These are phyloP conservation scores for Meyerozyma guilliermondii DNA, from an alignment of 1,139 yeast species.

Conservation along the genomic window DNA sequence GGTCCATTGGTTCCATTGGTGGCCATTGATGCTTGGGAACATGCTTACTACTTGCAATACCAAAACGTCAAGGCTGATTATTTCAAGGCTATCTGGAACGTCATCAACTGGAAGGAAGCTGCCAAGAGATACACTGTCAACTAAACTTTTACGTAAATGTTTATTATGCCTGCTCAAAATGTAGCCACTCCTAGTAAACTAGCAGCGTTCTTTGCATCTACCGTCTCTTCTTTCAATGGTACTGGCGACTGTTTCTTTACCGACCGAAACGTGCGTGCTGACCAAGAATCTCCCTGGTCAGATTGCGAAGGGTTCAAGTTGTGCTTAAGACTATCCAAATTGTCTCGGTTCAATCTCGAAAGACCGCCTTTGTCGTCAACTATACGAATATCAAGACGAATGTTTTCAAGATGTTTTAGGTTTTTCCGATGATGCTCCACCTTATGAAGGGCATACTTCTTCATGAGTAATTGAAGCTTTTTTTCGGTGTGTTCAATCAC, in stretches of 20 bases:
- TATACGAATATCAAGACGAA: constrained; percentile 67
- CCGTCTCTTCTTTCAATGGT: constrained; percentile 21
- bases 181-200: constrained; percentile 70
- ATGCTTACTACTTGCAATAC: constrained; percentile 46
- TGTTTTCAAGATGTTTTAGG: constrained; percentile 68
- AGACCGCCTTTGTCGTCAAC: constrained; percentile 81
- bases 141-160: background rate
- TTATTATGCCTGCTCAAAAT: constrained; percentile 30
- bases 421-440: constrained; percentile 86
- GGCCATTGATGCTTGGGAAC: constrained; percentile 50
- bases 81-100: constrained; percentile 46
- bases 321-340: constrained; percentile 42
- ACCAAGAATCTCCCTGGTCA: constrained; percentile 56
- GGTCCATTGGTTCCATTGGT: constrained; percentile 39
- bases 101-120: constrained; percentile 45
- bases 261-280: constrained; percentile 58
- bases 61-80: constrained; percentile 44
- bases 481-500: constrained; percentile 52
- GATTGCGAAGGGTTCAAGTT: constrained; percentile 47
- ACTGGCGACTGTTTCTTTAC: constrained; percentile 33
- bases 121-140: constrained; percentile 25
- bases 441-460: constrained; percentile 59
- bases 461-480: constrained; percentile 51
- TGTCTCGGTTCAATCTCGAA: constrained; percentile 76
- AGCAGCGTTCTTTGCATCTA: constrained; percentile 85